Base-by-base conservation (phyloP, 2,329 filamentous ascomycete genomes). In the Cyphellophora europaea region DNA sequence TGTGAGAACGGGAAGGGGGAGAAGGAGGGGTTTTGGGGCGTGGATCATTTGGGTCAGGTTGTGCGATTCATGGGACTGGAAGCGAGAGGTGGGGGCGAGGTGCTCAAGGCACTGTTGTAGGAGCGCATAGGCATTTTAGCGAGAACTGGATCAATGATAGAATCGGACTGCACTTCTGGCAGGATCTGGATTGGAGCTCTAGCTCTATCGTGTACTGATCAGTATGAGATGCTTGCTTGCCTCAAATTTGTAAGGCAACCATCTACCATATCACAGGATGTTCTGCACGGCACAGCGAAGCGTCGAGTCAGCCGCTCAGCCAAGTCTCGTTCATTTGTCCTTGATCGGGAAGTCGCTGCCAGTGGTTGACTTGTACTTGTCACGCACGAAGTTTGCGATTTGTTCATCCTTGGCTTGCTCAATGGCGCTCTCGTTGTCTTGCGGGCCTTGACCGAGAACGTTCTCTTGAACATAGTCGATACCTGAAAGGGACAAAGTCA, bases 381-480 rank as follows among this genome's bases (percentile, higher is more conserved):
- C 59, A 23, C 83, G 74, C 48, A 89, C 75, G 56, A 72, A 79
- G 55, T 86, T 79, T 17, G 74, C 77, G 49, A 88, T 83, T 55
- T 81, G 67, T 58, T 85, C 79, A 55, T 91, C 85, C 65, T 89
- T 88, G 49, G 79, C 81, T 62, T 93, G 84, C 62, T 93, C 85
- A 13, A 77, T 53, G 4, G 84, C 84, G 33, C 59, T 67, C 58
- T 81, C 81, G 54, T 85, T 83, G 61, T 72, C 65, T 63, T 91
- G 84, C 30, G 72, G 53, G 12, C 84, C 84, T 47, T 76, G 65
- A 23, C 77, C 76, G 11, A 91, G 53, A 54, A 87, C 62, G 44
- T 83, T 75, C 59, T 91, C 75, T 61, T 93, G 85, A 15, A 87
- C 72, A 44, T 71, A 75, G 58, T 91, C 84, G 65, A 89, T 66